Base-by-base conservation (phyloP, 2,329 filamentous ascomycete species). In the Emergomyces africanus region DNA sequence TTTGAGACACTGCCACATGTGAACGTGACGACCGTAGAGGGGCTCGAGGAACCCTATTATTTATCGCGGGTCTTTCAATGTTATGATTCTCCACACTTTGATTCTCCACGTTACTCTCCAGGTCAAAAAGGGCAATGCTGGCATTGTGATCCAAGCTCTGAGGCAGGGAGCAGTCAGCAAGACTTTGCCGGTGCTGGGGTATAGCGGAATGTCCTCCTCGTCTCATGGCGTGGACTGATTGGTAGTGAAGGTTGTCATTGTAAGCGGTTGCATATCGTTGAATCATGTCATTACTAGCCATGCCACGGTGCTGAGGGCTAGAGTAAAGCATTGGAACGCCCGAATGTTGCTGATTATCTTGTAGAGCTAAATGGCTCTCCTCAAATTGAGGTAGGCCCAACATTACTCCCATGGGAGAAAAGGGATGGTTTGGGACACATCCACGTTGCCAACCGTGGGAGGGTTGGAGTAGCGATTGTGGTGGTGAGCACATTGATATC, bases 361-460 rank as follows among this genome's bases (percentile, higher is more conserved):
- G 50, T 23, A 51, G 10, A n/a, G 59, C 6, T 39, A 39, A 18
- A 14, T 54, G 33, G 23, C 12, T 15, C 33, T 25, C 30, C n/a
- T 54, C 48, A 20, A 70, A 64, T 2, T 67, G 63, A 8, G 67
- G 58, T 20, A 68, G 64, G 23, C 62, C 53, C 30, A 66, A 63
- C 14, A 67, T 57, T 10, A 61, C 57, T 5, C 63, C 64, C 39
- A 65, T 57, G 33, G 69, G 54, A 9, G 66, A 55, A 12, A 39
- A 66, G 62, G 25, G 61, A 54, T 30, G 62, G 53, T 39, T 64
- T 62, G 25, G 66, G 37, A 12, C 39, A 20, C 54, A 55, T 20
- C 25, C 69, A 65, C 25, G 64, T 63, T 67, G 59, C 63, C 68
- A 70, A 35, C 60, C 59, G 14, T 63, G 59, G 25, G 66, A 46